Evolutionary conservation across 2,329 filamentous ascomycete genomes (phyloP).

Genomic region (Colletotrichum shisoi): DNA sequence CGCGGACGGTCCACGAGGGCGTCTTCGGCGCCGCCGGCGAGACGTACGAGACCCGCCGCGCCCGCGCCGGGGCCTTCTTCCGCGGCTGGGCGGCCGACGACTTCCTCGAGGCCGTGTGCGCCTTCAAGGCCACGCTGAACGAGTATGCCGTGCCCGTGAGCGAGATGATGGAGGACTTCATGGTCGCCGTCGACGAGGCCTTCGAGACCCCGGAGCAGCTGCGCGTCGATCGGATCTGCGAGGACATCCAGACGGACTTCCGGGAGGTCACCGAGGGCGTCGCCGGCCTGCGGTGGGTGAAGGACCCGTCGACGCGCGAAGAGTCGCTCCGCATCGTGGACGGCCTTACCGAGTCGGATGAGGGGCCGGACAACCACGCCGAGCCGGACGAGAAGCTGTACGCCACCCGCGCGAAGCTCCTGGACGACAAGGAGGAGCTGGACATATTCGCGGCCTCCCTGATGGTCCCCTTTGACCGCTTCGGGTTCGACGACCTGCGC

Average conservation of each 20-base stretch:
- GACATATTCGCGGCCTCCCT: not conserved
- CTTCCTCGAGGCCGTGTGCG: slow-evolving; percentile 24
- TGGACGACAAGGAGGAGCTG: not conserved
- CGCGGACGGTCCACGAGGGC: not conserved
- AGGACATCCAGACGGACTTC: not conserved
- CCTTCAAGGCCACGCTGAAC: slow-evolving; percentile 30
- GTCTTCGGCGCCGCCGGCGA: not conserved
- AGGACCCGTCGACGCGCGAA: not conserved
- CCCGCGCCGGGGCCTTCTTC: slow-evolving; percentile 8
- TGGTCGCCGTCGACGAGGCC: not conserved
- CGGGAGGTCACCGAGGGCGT: not conserved
- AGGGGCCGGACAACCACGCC: no score
- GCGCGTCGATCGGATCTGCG: not conserved
- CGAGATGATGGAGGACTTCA: slow-evolving; percentile 12
- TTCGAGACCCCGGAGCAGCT: not conserved
- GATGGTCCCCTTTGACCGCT: not conserved
- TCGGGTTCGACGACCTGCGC: slow-evolving; percentile 16
- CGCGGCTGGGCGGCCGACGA: slow-evolving; percentile 11
- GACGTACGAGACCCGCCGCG: slow-evolving; percentile 8
- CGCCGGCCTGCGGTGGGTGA: slow-evolving; percentile 19
- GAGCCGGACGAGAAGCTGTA: slow-evolving; percentile 1
- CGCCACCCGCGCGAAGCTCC: slow-evolving; percentile 7
- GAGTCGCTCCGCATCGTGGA: not conserved
- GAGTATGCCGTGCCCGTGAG: slow-evolving; percentile 13
- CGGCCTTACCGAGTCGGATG: no score